Conservation (phyloP, 164 flowering plant genomes). For the Akebia trifoliata region DNA sequence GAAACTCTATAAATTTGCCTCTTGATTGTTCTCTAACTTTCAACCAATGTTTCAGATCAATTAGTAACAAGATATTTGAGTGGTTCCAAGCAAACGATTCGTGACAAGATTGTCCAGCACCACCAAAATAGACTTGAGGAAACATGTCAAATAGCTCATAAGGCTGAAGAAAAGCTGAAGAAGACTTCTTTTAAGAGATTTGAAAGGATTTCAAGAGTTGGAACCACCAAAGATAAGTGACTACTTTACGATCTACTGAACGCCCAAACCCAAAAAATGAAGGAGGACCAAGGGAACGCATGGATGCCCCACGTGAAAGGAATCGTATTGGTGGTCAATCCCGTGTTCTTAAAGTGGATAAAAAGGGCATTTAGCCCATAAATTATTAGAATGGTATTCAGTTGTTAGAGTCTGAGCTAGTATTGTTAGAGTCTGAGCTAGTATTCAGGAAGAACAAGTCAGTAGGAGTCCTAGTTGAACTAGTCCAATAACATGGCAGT, state of each 20-base stretch:
- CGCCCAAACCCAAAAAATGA: not conserved
- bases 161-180: conserved; percentile 6
- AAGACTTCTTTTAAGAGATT: not conserved
- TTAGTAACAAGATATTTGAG: conserved; percentile 9
- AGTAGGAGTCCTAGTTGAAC: too few species aligned
- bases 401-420: too few species aligned
- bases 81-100: not conserved
- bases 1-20: conserved; percentile 6
- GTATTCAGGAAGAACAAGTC: too few species aligned
- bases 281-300: not conserved
- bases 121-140: not conserved
- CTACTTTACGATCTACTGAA: not conserved
- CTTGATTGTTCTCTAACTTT: conserved; percentile 5
- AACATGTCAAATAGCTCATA: not conserved
- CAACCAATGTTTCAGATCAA: conserved; percentile 3
- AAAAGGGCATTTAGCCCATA: not conserved
- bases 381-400: not conserved
- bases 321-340: too few species aligned
- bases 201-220: not conserved
- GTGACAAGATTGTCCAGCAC: not conserved
- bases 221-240: not conserved
- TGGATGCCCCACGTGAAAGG: too few species aligned
- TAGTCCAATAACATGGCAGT: too few species aligned
- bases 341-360: not conserved
- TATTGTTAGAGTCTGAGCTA: not conserved